Percentiles rank a stretch among this genome's conserved stretches.
phyloP scores from a whole-genome alignment of 768 basidiomycete genomes.

The Amanita subjunquillea region DNA sequence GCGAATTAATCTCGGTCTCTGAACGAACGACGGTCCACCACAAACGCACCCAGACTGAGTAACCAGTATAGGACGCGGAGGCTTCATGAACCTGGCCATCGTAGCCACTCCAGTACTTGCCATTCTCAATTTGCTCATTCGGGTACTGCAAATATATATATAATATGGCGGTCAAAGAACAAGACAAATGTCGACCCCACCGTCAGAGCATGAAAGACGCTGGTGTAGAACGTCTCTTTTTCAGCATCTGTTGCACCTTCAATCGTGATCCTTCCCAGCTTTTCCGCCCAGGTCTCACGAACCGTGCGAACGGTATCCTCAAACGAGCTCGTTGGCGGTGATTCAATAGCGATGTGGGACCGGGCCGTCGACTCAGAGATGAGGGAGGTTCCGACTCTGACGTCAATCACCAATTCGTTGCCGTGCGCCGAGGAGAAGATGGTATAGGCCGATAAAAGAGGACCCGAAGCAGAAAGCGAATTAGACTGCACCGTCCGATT shows the following conservation, averaged over 20 bases:
- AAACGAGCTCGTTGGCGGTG: conserved; percentile 21
- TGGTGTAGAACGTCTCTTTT: conserved; percentile 48
- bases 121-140: conserved; percentile 60
- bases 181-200: conserved; percentile 15
- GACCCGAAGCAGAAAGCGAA: conserved; percentile 24
- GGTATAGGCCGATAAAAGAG: conserved; percentile 41
- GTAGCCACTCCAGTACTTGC: conserved; percentile 69
- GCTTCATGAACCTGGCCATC: conserved; percentile 46
- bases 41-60: conserved; percentile 66
- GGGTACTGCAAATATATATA: conserved; percentile 45
- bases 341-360: conserved; percentile 32
- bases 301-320: conserved; percentile 40
- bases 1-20: not conserved
- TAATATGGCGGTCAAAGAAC: not conserved
- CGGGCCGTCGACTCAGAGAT: conserved; percentile 62
- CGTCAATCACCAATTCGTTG: conserved; percentile 26
- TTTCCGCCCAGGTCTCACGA: conserved; percentile 46
- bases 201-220: conserved; percentile 53
- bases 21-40: not conserved
- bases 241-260: conserved; percentile 37
- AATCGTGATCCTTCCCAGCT: conserved; percentile 40
- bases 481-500: conserved; percentile 26
- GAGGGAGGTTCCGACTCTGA: conserved; percentile 64
- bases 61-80: conserved; percentile 68
- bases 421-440: conserved; percentile 23